These are phyloP conservation scores for Cinchona pubescens DNA, from an alignment of 257 asterid species.

Conservation along the genomic window DNA sequence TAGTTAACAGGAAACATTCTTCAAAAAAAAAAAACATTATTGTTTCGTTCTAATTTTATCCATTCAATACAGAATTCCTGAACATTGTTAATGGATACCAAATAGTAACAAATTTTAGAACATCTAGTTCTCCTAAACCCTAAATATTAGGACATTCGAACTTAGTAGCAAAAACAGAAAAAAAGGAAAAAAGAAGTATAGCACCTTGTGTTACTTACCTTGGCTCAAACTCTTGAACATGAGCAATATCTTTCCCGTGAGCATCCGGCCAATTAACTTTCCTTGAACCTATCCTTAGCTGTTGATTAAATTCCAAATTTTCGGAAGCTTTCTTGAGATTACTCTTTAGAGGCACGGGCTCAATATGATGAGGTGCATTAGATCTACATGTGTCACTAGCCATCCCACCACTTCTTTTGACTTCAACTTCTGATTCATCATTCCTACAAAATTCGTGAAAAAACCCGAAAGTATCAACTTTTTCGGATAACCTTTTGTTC, in stretches of 20 bases:
- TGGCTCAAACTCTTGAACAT: constrained; percentile 64
- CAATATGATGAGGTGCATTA: constrained; percentile 9
- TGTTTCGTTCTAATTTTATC: too few species aligned
- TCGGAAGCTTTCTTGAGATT: constrained; percentile 48
- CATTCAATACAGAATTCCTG: too few species aligned
- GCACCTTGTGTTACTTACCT: constrained; percentile 30
- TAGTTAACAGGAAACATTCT: too few species aligned
- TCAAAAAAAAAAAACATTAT: too few species aligned
- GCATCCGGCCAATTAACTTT: constrained; percentile 71
- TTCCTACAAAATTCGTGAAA: constrained; percentile 12
- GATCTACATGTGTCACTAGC: neutral
- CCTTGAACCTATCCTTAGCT: constrained; percentile 28
- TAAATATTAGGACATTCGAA: too few species aligned
- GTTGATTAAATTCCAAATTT: constrained; percentile 16
- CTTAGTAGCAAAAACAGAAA: neutral
- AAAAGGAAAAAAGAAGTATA: neutral
- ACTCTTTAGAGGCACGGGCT: constrained; percentile 45
- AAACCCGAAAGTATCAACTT: constrained; percentile 16
- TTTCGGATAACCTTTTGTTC: neutral
- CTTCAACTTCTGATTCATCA: constrained; percentile 14
- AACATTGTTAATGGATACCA: too few species aligned
- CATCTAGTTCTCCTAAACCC: too few species aligned
- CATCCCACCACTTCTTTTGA: neutral
- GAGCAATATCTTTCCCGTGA: constrained; percentile 65
- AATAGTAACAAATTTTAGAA: too few species aligned